A percentile compares a stretch with the other conserved stretches of the same genome.
Evolutionary conservation across 106 monocot genomes (phyloP).

Genomic region (Triglochin maritima): DNA sequence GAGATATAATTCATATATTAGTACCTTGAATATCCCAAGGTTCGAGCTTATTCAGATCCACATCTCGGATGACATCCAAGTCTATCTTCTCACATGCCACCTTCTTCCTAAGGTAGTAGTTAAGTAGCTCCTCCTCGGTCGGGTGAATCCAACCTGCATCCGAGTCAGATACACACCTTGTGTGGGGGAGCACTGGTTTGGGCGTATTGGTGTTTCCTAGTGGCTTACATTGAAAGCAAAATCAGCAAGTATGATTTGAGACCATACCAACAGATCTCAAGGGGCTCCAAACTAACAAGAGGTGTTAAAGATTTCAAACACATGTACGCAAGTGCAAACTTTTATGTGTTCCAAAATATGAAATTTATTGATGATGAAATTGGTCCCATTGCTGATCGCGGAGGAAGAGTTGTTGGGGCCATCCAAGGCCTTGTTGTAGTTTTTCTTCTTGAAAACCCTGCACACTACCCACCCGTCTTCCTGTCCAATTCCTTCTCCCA

Average conservation of each 20-base stretch:
- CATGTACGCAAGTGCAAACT: too few relatives aligned
- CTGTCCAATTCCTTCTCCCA: constrained; percentile 21
- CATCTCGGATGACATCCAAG: constrained; percentile 78
- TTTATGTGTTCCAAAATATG: too few relatives aligned
- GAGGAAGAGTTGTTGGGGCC: constrained; percentile 23
- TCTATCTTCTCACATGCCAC: constrained; percentile 69
- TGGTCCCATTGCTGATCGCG: constrained; percentile 19
- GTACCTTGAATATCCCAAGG: constrained; percentile 96
- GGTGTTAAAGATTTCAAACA: too few relatives aligned
- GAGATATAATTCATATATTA: background rate
- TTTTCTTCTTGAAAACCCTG: constrained; percentile 97
- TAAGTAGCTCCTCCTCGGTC: constrained; percentile 87
- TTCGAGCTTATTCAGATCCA: constrained; percentile 95
- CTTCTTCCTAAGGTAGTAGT: constrained; percentile 87
- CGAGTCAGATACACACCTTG: too few relatives aligned
- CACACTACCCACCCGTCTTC: constrained; percentile 98
- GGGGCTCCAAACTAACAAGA: too few relatives aligned
- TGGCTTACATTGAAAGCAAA: too few relatives aligned
- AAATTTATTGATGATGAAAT: too few relatives aligned
- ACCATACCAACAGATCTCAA: too few relatives aligned
- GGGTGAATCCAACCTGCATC: too few relatives aligned
- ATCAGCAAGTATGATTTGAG: too few relatives aligned
- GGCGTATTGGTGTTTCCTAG: too few relatives aligned
- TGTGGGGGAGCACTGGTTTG: too few relatives aligned
- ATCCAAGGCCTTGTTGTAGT: constrained; percentile 42